Evolutionary conservation across 1,284 basidiomycete genomes (phyloP), one percentile per base, ranked within the genome.

Genomic region (Ceratobasidium sp.): DNA sequence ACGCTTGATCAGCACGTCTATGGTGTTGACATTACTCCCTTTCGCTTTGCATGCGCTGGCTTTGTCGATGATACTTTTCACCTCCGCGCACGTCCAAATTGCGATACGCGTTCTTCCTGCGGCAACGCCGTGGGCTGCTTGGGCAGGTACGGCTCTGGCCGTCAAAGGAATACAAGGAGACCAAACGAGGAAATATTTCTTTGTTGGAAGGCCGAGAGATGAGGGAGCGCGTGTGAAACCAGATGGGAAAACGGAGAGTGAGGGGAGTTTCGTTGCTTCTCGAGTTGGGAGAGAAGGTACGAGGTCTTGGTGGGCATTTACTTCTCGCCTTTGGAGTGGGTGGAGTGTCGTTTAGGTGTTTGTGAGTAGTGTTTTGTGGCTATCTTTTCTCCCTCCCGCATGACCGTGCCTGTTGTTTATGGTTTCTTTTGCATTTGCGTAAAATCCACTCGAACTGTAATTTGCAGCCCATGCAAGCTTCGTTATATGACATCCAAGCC

Each of bases 31-130:
- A 14, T 46, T 81, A 46, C 74, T 78, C 0, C 92, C 94, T 0
- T 90, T 94, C 80, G 87, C 89, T 0, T 81, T 94, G 16, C 89
- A 95, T 76, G 88, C 91, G 26, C 79, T 89, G 18, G 76, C 87
- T 43, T 82, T 93, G 62, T 85, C 87, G 6, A 79, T 85, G 32
- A 82, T 92, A 21, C 84, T 98, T 26, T 83, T 96, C 11, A 87
- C 96, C 78, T 86, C 88, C 3, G 92, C 95, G 0, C 95, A 99
- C 78, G 92, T 92, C 0, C 97, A 98, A 80, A 98, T 98, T 75
- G 85, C 91, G 1, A 87, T 99, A 1, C 90, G 97, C n/a, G 38
- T 69, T 2, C 84, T 94, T 13, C 88, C 90, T 11, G 87, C 91
- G 0, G 88, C 92, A 0, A 86, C 96, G 80, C 96, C 96, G 0